A percentile compares a stretch with the other conserved stretches of the same genome.
These are phyloP conservation scores for Bipolaris bicolor DNA, from an alignment of 2,329 filamentous ascomycete species.

Conservation along the genomic window DNA sequence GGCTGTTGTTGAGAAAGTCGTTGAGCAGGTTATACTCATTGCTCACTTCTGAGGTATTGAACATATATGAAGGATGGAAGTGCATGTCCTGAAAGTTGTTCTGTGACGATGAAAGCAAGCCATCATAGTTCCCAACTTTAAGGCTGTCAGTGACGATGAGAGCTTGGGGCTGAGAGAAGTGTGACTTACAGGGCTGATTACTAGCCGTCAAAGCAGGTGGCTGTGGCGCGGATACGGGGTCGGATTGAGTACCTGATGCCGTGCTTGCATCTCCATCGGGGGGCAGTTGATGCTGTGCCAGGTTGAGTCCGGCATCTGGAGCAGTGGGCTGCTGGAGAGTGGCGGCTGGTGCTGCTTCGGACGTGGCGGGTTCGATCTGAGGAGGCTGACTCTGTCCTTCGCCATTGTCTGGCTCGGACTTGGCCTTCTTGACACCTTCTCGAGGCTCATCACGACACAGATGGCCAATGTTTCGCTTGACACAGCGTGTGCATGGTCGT, in stretches of 20 bases:
- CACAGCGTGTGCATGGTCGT: slow-evolving; percentile 94
- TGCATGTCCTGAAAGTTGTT: slow-evolving; percentile 94
- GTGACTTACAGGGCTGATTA: slow-evolving; percentile 75
- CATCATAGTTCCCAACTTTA: slow-evolving; percentile 80
- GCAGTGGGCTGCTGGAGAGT: slow-evolving; percentile 39
- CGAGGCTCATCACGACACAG: slow-evolving; percentile 97
- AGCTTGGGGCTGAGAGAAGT: slow-evolving; percentile 31
- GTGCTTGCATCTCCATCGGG: slow-evolving; percentile 45
- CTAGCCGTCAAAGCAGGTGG: slow-evolving; percentile 66
- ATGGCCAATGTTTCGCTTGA: slow-evolving; percentile 98
- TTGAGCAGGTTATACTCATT: slow-evolving; percentile 97
- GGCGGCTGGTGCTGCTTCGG: slow-evolving; percentile 37
- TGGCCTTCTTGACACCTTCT: slow-evolving; percentile 80
- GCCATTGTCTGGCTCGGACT: slow-evolving; percentile 56
- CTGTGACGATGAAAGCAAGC: slow-evolving; percentile 74
- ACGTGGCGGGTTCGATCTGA: slow-evolving; percentile 36
- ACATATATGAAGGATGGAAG: slow-evolving; percentile 94
- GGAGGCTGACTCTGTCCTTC: slow-evolving; percentile 40
- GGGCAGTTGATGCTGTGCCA: slow-evolving; percentile 45
- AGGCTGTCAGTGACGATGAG: slow-evolving; percentile 33
- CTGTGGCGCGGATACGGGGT: slow-evolving; percentile 71
- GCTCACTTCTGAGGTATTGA: slow-evolving; percentile 89
- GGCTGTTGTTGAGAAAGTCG: slow-evolving; percentile 91
- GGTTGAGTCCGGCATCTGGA: slow-evolving; percentile 48
- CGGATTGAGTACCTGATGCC: slow-evolving; percentile 74